Conservation (phyloP, 75 land plant species). For the Azolla pinnata region DNA sequence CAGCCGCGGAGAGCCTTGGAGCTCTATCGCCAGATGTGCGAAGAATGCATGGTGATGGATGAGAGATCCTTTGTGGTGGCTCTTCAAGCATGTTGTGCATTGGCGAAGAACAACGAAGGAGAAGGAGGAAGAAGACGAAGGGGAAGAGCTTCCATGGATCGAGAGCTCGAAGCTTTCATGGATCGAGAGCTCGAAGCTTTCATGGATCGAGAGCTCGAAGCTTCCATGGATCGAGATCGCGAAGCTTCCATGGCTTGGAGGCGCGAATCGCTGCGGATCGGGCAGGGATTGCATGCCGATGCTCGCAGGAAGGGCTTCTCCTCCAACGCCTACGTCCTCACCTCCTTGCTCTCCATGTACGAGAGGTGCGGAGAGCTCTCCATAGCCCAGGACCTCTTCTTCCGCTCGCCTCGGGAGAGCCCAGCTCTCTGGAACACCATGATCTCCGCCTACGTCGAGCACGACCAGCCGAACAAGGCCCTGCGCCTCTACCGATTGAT, state of each 20-base stretch:
- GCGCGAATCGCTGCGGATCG: neutral
- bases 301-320: neutral
- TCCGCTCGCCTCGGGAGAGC: neutral
- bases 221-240: neutral
- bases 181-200: neutral
- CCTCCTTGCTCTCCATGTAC: neutral
- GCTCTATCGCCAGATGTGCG: slow-evolving; percentile 23
- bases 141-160: neutral
- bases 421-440: neutral
- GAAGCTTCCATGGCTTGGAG: too few species aligned
- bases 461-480: neutral
- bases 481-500: neutral
- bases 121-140: slow-evolving; percentile 2
- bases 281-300: neutral
- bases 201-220: neutral
- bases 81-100: slow-evolving; percentile 15
- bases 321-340: neutral
- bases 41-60: neutral
- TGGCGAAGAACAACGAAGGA: slow-evolving; percentile 7
- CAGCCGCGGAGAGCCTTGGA: slow-evolving; percentile 15
- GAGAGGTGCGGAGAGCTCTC: neutral
- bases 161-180: neutral
- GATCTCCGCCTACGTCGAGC: neutral
- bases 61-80: slow-evolving; percentile 29
- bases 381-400: neutral